These are phyloP conservation scores for Mycena sp. DNA, from an alignment of 1,284 basidiomycete genomes.

Conservation along the genomic window DNA sequence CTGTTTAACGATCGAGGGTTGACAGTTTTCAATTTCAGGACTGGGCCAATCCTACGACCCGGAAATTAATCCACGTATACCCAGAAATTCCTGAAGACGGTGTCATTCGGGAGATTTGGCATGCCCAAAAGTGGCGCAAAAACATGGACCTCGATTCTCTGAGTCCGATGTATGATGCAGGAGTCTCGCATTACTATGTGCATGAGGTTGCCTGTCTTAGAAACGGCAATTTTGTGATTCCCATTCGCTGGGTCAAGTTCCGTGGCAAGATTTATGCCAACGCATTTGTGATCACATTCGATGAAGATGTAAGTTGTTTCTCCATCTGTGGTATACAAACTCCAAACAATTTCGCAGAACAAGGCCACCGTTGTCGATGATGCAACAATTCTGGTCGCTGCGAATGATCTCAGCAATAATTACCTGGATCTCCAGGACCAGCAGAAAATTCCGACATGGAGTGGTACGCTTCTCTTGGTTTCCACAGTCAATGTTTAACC, in stretches of 20 bases:
- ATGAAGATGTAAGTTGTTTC: not conserved
- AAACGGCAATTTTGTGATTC: conserved; percentile 34
- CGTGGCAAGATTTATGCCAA: not conserved
- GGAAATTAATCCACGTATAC: conserved; percentile 35
- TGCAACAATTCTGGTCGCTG: not conserved
- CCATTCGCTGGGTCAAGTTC: conserved; percentile 17
- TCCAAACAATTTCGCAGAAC: not conserved
- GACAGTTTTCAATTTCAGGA: conserved; percentile 27
- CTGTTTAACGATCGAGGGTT: not conserved
- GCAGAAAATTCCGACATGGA: not conserved
- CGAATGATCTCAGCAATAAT: not conserved
- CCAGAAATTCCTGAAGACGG: conserved; percentile 35
- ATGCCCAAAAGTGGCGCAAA: conserved; percentile 38
- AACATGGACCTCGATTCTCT: conserved; percentile 36
- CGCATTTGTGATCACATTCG: not conserved
- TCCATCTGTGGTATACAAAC: too few relatives aligned
- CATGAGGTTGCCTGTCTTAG: conserved; percentile 36
- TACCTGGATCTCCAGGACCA: not conserved
- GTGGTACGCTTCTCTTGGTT: not conserved
- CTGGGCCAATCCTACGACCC: conserved; percentile 36
- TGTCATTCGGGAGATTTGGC: conserved; percentile 40
- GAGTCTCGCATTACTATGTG: conserved; percentile 39
- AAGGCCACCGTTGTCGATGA: not conserved
- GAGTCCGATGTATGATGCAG: conserved; percentile 31
- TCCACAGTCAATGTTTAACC: too few relatives aligned